These are phyloP conservation scores for Metarhizium robertsii DNA, from an alignment of 2,329 filamentous ascomycete genomes.

Conservation along the genomic window DNA sequence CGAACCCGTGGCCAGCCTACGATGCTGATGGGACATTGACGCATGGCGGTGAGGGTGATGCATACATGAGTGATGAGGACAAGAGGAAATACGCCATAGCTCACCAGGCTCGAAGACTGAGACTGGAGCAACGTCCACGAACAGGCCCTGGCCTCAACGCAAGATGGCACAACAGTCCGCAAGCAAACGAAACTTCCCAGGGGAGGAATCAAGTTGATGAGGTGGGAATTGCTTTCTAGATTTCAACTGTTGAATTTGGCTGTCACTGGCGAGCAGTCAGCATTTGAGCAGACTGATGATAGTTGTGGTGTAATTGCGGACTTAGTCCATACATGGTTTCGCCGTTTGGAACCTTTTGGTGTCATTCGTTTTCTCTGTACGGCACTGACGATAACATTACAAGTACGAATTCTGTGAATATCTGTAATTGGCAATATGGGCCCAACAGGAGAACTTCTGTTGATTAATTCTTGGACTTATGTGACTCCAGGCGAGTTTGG, in stretches of 20 bases:
- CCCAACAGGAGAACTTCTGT: no score
- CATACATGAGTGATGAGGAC: slow-evolving; percentile 71
- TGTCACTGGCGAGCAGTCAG: background rate
- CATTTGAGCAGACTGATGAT: background rate
- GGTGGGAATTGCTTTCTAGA: background rate
- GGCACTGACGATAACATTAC: no score
- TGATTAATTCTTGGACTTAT: no score
- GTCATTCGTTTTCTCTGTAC: no score
- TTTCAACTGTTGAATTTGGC: background rate
- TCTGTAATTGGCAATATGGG: no score
- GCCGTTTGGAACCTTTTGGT: no score
- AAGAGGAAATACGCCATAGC: slow-evolving; percentile 63
- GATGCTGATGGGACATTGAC: background rate
- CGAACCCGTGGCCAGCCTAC: background rate
- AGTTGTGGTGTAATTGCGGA: background rate
- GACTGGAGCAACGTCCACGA: background rate
- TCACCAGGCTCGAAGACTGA: slow-evolving; percentile 42
- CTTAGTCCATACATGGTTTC: background rate
- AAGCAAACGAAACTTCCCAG: background rate
- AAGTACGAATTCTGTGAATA: no score
- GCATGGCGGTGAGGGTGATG: slow-evolving; percentile 47
- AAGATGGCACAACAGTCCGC: background rate
- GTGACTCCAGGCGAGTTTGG: no score
- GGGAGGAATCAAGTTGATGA: background rate
- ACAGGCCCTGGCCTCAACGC: background rate